Conservation (phyloP, 108 stramenopile genomes). For the Discostella stelligeroides region DNA sequence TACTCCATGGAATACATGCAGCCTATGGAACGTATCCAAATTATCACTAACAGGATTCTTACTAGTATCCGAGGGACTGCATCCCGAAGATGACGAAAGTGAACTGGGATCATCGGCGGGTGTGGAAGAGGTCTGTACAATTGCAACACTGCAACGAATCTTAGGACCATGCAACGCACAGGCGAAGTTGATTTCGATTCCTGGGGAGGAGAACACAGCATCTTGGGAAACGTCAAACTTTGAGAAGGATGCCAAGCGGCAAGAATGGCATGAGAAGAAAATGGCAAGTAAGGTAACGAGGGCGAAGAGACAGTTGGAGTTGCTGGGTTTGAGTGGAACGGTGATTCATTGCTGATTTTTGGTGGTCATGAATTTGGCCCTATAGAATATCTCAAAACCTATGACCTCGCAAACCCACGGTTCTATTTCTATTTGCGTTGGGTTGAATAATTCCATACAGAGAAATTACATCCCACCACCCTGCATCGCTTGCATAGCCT, state of each 20-base stretch:
- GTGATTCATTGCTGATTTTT: slow-evolving; percentile 52
- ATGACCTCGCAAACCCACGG: no score
- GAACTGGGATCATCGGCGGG: slow-evolving; percentile 40
- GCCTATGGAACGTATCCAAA: slow-evolving; percentile 85
- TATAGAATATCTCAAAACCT: neutral
- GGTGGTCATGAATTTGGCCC: neutral
- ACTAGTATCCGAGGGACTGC: slow-evolving; percentile 74
- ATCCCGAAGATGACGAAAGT: slow-evolving; percentile 42
- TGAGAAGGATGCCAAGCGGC: slow-evolving; percentile 69
- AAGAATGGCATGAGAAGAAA: slow-evolving; percentile 90
- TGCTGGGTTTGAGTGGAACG: slow-evolving; percentile 56
- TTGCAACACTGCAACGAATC: slow-evolving; percentile 75
- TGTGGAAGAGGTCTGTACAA: slow-evolving; percentile 88
- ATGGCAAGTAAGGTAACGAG: slow-evolving; percentile 86
- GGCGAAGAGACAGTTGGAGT: slow-evolving; percentile 67
- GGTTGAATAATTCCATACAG: neutral
- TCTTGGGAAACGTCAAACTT: slow-evolving; percentile 65
- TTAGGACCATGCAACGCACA: slow-evolving; percentile 42
- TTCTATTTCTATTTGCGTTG: neutral
- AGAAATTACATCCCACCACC: slow-evolving; percentile 29
- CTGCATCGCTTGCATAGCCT: slow-evolving; percentile 65
- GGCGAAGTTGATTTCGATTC: slow-evolving; percentile 69
- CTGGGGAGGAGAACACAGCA: slow-evolving; percentile 18
- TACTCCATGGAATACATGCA: slow-evolving; percentile 94
- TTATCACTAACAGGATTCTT: slow-evolving; percentile 86